Evolutionary conservation across 345 rosid genomes (phyloP), one percentile per base, ranked within the genome.

Genomic region (Boechera retrofracta): DNA sequence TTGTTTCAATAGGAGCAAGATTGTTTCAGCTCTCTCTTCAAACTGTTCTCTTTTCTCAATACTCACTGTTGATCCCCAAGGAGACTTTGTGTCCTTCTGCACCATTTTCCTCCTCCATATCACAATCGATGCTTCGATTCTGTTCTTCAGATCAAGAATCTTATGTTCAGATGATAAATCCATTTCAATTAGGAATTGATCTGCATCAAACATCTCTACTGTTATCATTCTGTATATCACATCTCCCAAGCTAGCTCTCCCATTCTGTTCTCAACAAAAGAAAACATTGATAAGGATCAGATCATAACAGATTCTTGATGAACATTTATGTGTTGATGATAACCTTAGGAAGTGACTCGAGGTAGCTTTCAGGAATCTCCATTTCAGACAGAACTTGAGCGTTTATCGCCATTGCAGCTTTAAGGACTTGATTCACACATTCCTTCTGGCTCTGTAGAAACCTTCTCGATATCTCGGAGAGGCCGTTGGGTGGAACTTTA

Each of bases 381-480:
- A 93, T 93, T 81, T 91, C 98, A 38, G 91, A 83, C 7, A 93
- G 74, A 77, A 89, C 91, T 80, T 93, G 97, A 39, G 97, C 87
- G 75, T 93, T 93, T 72, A 93, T 93, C 0, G 98, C 98, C 97
- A 93, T 93, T 61, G 98, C 97, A 5, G 98, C 98, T 82, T 91
- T 93, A 56, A 91, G 92, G 21, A 93, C 97, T 67, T 93, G 98
- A 74, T 89, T 93, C 11, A 91, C 98, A 55, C 88, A 85, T 73
- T 93, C 98, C 64, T 93, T 93, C 8, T 91, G 98, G 81, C 77
- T 84, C 63, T 87, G 93, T 80, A 93, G 71, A 71, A 90, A 93
- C 62, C 91, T 93, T 69, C 87, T 87, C 0, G 93, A 45, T 32
- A 55, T 80, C 15, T 93, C 95, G 2, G 98, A 86, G 58, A 93